Evolutionary conservation across 1,284 basidiomycete genomes (phyloP), one percentile per base, ranked within the genome.

Genomic region (Peniophora sp.): DNA sequence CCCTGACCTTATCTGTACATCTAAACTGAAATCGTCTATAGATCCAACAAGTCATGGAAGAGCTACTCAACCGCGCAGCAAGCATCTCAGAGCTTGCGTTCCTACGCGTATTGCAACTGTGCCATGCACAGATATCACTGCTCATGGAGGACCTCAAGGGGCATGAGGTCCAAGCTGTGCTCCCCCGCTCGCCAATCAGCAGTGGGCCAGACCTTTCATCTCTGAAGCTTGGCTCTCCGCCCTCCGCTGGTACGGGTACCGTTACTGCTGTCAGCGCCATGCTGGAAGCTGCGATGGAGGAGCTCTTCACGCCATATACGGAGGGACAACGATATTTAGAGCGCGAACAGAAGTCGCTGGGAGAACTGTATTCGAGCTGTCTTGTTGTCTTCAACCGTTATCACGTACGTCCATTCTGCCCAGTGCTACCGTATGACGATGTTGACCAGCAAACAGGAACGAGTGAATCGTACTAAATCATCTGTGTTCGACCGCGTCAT

Each of bases 41-140:
- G 93, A 93, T 97, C 52, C 93, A 97, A 74, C 90, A 94, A 74
- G 89, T 96, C 62, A 80, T 97, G 64, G 94, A 97, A 64, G 79
- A 85, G 50, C 76, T 97, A 8, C 74, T 97, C 43, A 83, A 84
- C 51, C 78, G 81, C 52, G 89, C 87, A 1, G 68, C 78, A 1
- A 73, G 78, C 2, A 79, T 92, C 38, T 94, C 92, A 3, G 90
- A 93, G 50, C 76, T 99, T 14, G 89, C 93, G 0, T 94, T 96
- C 65, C 78, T 99, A 22, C 91, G 97, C 23, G 81, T 97, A 54
- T 74, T 99, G 24, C 90, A 96, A 58, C 78, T 99, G 48, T 84
- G 92, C 3, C 92, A 98, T 54, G 69, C 83, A 2, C 85, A 91
- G 63, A 86, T 89, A 3, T 81, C 89, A 3, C 62, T 74, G 14